Evolutionary conservation across 2,329 filamentous ascomycete genomes (phyloP), one percentile per base, ranked within the genome.

Genomic region (Penicillium sp.): DNA sequence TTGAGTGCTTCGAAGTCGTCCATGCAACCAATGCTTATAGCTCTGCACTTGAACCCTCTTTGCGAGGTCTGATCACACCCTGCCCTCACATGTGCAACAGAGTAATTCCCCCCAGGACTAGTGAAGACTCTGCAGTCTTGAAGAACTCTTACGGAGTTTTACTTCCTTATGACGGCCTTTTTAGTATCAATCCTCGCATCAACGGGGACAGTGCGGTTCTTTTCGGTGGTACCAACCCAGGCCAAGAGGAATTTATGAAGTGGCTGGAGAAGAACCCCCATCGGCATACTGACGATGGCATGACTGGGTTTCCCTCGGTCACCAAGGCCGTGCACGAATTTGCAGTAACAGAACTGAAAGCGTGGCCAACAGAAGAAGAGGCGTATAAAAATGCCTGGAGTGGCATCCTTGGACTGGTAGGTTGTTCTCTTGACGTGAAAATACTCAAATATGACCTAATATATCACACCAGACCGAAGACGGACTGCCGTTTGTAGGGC

Each of bases 1-100:
- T 50, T n/a, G 33, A 50, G 14, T 50, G 47, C 21, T 50, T 12
- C 20, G 16, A 40, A 24, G 47, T 50, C 20, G 47, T 50, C 23
- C 47, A 50, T 7, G 47, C 47, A 40, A 40, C 47, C 47, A 50
- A 50, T 40, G 47, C 47, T 16, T 50, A 50, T 26, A 50, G 33
- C n/a, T 50, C 47, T 40, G 47, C 47, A 50, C 12, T 50, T 21
- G 47, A 50, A 40, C 47, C 47, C 14, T 50, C 30, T n/a, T 23
- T 50, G 12, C 47, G 47, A 7, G 47, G 47, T 26, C 14, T 50
- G 20, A 40, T 50, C 14, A 50, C 47, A 2, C 47, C 47, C 23
- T 50, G 20, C n/a, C 47, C 47, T 50, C 47, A 50, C 14, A 50
- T 50, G 47, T 50, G 47, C 33, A 50, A 50, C n/a, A 50, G n/a